A percentile compares a stretch with the other conserved stretches of the same genome.
phyloP scores from a whole-genome alignment of 1,139 yeast species.

The Maudiozyma humilis region DNA sequence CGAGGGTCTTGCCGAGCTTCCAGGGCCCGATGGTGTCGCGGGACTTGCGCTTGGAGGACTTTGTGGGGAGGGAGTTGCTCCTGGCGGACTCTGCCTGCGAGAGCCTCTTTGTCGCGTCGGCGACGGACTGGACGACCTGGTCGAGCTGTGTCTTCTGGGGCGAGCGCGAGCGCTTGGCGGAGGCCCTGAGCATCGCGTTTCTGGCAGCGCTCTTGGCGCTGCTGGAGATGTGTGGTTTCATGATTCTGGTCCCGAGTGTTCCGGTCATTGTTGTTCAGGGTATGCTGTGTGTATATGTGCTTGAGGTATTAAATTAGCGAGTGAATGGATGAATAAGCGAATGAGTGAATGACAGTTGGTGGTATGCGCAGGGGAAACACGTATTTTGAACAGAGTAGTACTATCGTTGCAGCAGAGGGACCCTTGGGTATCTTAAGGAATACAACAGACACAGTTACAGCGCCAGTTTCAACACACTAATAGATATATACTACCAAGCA shows the following conservation, averaged over 20 bases:
- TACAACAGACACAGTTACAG: no score
- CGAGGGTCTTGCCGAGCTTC: constrained; percentile 70
- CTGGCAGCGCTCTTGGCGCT: constrained; percentile 25
- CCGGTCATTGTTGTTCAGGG: constrained; percentile 3
- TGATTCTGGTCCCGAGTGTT: constrained; percentile 6
- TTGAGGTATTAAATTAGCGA: neutral
- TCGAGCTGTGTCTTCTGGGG: constrained; percentile 22
- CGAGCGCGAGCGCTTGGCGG: constrained; percentile 2
- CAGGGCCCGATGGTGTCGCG: constrained; percentile 59
- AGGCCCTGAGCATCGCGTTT: constrained; percentile 18
- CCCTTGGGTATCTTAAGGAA: no score
- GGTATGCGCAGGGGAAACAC: neutral
- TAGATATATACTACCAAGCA: no score
- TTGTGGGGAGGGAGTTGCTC: constrained; percentile 16
- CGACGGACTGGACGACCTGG: constrained; percentile 37
- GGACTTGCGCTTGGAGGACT: constrained; percentile 27
- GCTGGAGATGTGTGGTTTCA: constrained; percentile 6
- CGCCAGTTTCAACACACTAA: no score
- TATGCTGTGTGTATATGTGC: neutral
- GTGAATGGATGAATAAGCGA: constrained; percentile 1
- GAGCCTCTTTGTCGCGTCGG: constrained; percentile 55
- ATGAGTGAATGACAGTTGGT: constrained; percentile 19
- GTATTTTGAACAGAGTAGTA: no score
- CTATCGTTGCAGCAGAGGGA: no score
- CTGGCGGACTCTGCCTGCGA: constrained; percentile 37